Evolutionary conservation across 768 basidiomycete species (phyloP).

Genomic region (Lactifluus rugatus): DNA sequence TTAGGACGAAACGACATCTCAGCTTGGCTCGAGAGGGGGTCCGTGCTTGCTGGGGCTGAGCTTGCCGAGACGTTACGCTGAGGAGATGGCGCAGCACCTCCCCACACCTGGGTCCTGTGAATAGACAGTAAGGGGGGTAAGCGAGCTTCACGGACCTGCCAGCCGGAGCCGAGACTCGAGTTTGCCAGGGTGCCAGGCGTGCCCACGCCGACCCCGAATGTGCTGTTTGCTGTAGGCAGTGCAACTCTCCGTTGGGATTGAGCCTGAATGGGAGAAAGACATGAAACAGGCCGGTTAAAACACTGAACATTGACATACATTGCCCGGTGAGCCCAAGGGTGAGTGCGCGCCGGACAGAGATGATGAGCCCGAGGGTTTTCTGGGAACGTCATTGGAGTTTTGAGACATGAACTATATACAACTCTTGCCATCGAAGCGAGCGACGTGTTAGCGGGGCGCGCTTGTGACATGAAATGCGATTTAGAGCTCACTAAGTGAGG

Average conservation of each 20-base stretch:
- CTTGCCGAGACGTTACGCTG: slow-evolving; percentile 55
- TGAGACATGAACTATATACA: slow-evolving; percentile 23
- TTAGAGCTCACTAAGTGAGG: not conserved
- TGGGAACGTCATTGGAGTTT: slow-evolving; percentile 31
- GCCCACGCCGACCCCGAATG: slow-evolving; percentile 45
- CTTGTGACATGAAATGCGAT: not conserved
- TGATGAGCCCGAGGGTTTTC: slow-evolving; percentile 65
- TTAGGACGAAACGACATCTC: slow-evolving; percentile 41
- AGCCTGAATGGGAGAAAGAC: slow-evolving; percentile 21
- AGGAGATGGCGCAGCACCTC: slow-evolving; percentile 37
- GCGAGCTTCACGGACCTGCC: slow-evolving; percentile 45
- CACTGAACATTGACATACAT: slow-evolving; percentile 32
- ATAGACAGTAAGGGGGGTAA: slow-evolving; percentile 24
- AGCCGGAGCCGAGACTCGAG: slow-evolving; percentile 46
- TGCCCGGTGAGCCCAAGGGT: slow-evolving; percentile 48
- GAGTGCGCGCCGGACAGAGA: slow-evolving; percentile 54
- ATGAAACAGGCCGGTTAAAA: slow-evolving; percentile 9
- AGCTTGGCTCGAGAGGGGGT: slow-evolving; percentile 35
- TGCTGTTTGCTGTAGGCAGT: slow-evolving; percentile 33
- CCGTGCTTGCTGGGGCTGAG: slow-evolving; percentile 44
- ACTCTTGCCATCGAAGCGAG: slow-evolving; percentile 8
- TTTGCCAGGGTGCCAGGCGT: slow-evolving; percentile 35
- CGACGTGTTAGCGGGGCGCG: not conserved
- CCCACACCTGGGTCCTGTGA: slow-evolving; percentile 45
- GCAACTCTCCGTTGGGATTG: slow-evolving; percentile 40